phyloP scores from a whole-genome alignment of 768 basidiomycete species.

The Daedaleopsis nitida region DNA sequence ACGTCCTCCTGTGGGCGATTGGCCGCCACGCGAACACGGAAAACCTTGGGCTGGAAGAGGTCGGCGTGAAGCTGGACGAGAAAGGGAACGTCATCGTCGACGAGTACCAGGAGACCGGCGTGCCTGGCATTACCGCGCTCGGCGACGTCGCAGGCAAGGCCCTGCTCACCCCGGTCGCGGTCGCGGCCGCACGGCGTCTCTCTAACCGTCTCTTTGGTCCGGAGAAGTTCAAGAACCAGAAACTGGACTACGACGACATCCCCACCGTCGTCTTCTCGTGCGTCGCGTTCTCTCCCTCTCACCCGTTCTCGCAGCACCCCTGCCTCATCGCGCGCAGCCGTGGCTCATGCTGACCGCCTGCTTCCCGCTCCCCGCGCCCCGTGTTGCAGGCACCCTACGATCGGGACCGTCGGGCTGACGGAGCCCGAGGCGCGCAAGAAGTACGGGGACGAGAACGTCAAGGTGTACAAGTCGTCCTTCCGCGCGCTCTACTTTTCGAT shows the following conservation, averaged over 20 bases:
- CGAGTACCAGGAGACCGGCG: constrained; percentile 83
- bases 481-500: constrained; percentile 90
- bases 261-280: constrained; percentile 97
- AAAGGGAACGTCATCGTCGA: constrained; percentile 89
- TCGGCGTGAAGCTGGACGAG: constrained; percentile 72
- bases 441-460: constrained; percentile 84
- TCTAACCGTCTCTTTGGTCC: constrained; percentile 91
- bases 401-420: constrained; percentile 94
- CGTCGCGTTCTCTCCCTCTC: constrained; percentile 36
- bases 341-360: too few species aligned
- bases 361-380: background rate
- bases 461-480: constrained; percentile 87
- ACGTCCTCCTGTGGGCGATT: constrained; percentile 91
- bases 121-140: constrained; percentile 74
- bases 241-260: constrained; percentile 87
- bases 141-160: constrained; percentile 95
- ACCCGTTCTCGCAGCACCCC: too few species aligned
- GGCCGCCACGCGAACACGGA: constrained; percentile 84
- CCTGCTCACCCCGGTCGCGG: constrained; percentile 94
- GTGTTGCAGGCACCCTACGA: constrained; percentile 78
- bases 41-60: constrained; percentile 72
- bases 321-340: too few species aligned
- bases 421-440: constrained; percentile 87
- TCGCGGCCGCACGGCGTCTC: constrained; percentile 90
- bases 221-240: constrained; percentile 82